Base-by-base conservation (phyloP, 306 rosid genomes). In the Biancaea sappan region DNA sequence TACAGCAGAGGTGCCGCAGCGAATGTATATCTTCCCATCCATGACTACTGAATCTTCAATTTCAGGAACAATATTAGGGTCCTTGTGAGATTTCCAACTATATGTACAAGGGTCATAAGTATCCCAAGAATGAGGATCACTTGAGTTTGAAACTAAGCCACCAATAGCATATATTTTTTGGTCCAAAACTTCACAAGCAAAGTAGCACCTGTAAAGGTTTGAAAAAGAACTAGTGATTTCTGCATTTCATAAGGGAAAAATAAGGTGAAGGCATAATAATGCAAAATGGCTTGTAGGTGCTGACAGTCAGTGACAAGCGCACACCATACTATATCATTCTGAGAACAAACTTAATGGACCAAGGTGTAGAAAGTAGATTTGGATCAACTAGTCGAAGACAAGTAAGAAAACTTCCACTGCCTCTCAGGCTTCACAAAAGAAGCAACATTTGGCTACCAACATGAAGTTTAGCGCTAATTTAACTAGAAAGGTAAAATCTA, bases 61-160 rank as follows among this genome's bases (percentile, higher is more conserved):
- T 71, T 88, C 94, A 40, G 91, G 85, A 69, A 70, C 73, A 64
- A 91, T 84, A 53, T 87, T 84, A 41, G 74, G 77, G 40, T 91
- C 94, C 35, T 51, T 69, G 43, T 86, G 85, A 77, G 84, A 83
- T 52, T 63, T 80, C 93, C 96, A 91, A 24, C 71, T 66, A 77
- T 84, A 77, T 11, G 82, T 82, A 60, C 15, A 7, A 59, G 89
- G 90, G 53, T 94, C 93, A 50, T 85, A 91, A 35, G 87, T 79
- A 71, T 94, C 97, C 98, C 97, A 90, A 48, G 98, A 90, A 62
- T 77, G 87, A 64, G 86, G 88, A 67, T 83, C 86, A 44, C 86
- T 85, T 83, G 96, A 83, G 77, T 80, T 83, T 69, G 89, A 83
- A 76, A 85, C 89, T 66, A 90, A 56, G 28, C 98, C 98, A 15